A percentile compares a stretch with the other conserved stretches of the same genome.
Conservation (phyloP, 2,329 filamentous ascomycete species). For the Colletotrichum noveboracense region DNA sequence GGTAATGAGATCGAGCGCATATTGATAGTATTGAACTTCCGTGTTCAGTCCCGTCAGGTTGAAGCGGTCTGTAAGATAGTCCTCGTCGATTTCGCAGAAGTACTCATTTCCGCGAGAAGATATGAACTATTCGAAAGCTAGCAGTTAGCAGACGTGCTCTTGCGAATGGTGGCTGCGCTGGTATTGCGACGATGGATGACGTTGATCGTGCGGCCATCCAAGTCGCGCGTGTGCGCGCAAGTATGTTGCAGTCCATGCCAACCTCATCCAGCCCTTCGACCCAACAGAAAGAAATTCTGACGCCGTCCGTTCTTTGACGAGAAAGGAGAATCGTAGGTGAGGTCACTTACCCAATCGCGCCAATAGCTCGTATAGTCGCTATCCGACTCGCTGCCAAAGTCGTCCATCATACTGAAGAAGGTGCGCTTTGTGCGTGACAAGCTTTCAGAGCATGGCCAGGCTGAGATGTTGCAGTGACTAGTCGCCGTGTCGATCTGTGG, state of each 20-base stretch:
- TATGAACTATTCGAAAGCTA: slow-evolving; percentile 74
- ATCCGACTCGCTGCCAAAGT: slow-evolving; percentile 96
- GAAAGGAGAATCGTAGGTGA: not conserved
- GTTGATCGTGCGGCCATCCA: not conserved
- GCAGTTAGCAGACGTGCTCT: not conserved
- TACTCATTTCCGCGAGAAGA: slow-evolving; percentile 98
- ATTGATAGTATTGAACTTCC: slow-evolving; percentile 98
- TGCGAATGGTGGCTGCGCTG: not conserved
- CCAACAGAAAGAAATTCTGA: not conserved
- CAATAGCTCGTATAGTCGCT: slow-evolving; percentile 99
- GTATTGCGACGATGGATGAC: not conserved
- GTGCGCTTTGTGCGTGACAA: slow-evolving; percentile 16
- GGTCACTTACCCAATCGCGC: slow-evolving; percentile 92
- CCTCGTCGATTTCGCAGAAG: slow-evolving; percentile 99
- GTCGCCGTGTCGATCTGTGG: not conserved
- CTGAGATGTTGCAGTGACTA: not conserved
- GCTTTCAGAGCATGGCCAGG: slow-evolving; percentile 11
- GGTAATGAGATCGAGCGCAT: slow-evolving; percentile 95
- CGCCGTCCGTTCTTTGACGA: not conserved
- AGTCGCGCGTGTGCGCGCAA: not conserved
- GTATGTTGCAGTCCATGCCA: not conserved
- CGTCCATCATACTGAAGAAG: slow-evolving; percentile 73
- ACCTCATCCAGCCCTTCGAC: not conserved
- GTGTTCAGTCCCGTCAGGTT: slow-evolving; percentile 97
- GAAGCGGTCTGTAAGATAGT: slow-evolving; percentile 97